A percentile compares a stretch with the other conserved stretches of the same genome.
Evolutionary conservation across 179 eudicot genomes (phyloP).

Genomic region (Silene coronaria): DNA sequence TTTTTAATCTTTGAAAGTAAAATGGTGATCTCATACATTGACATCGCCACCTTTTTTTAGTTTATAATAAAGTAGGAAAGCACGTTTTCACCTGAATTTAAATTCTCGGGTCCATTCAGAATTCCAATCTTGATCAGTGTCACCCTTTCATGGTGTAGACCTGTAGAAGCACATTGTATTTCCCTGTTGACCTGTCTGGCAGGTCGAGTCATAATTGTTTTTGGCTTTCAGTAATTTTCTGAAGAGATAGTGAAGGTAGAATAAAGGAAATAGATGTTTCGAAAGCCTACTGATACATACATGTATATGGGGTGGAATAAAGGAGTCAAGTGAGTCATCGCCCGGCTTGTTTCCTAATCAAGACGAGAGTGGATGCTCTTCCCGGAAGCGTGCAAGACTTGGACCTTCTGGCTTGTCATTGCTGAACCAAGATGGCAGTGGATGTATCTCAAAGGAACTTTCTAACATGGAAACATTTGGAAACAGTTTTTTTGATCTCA

Average conservation of each 20-base stretch:
- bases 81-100: neutral
- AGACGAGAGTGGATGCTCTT: constrained; percentile 35
- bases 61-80: neutral
- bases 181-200: constrained; percentile 2
- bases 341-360: constrained; percentile 30
- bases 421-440: constrained; percentile 26
- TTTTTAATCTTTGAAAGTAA: neutral
- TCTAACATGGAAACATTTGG: constrained; percentile 30
- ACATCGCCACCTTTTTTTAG: neutral
- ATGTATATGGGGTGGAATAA: constrained; percentile 32
- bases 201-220: constrained; percentile 18
- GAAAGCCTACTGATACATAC: constrained; percentile 35
- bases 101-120: neutral
- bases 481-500: constrained; percentile 38
- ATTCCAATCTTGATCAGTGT: neutral
- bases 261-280: constrained; percentile 23
- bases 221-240: constrained; percentile 18
- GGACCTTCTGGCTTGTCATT: constrained; percentile 27
- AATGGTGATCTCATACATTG: neutral
- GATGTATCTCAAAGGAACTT: constrained; percentile 30
- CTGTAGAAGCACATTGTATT: constrained; percentile 3
- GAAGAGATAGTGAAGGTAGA: constrained; percentile 28
- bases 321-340: constrained; percentile 31
- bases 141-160: neutral
- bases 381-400: constrained; percentile 29